Evolutionary conservation across 306 rosid genomes (phyloP).

Genomic region (Lathyrus sativus): DNA sequence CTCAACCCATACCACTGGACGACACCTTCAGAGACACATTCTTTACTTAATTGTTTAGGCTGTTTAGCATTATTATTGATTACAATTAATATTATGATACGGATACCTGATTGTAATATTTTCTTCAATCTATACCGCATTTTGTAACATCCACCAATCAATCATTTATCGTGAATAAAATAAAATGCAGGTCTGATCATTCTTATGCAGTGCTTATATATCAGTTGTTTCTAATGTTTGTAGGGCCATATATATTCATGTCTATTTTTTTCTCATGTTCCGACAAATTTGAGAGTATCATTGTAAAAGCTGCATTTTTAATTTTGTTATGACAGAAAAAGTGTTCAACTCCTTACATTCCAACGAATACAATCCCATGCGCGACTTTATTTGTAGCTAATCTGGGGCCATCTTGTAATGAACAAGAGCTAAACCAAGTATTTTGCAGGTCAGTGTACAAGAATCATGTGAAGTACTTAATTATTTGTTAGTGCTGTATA

Average conservation of each 20-base stretch:
- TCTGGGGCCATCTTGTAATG: constrained; percentile 85
- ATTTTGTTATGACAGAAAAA: constrained; percentile 44
- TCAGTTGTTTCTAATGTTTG: constrained; percentile 26
- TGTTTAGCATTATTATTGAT: constrained; percentile 10
- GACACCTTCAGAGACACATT: not conserved
- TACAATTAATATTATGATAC: not conserved
- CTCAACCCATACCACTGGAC: not conserved
- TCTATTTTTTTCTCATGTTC: too few relatives aligned
- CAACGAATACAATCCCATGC: constrained; percentile 63
- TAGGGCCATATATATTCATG: constrained; percentile 1
- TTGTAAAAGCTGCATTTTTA: constrained; percentile 7
- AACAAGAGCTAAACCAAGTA: constrained; percentile 75
- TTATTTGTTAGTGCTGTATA: constrained; percentile 20
- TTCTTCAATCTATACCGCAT: not conserved
- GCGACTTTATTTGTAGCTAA: constrained; percentile 94
- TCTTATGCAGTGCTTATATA: not conserved
- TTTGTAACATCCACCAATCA: not conserved
- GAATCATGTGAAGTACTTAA: not conserved
- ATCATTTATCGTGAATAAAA: constrained; percentile 3
- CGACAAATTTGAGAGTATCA: constrained; percentile 9
- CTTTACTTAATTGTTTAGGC: constrained; percentile 14
- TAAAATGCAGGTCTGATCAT: not conserved
- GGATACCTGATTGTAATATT: not conserved
- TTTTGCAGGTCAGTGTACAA: constrained; percentile 71
- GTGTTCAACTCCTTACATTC: constrained; percentile 48